These are phyloP conservation scores for Hymenoscyphus infarciens DNA, from an alignment of 2,329 filamentous ascomycete species.

Conservation along the genomic window DNA sequence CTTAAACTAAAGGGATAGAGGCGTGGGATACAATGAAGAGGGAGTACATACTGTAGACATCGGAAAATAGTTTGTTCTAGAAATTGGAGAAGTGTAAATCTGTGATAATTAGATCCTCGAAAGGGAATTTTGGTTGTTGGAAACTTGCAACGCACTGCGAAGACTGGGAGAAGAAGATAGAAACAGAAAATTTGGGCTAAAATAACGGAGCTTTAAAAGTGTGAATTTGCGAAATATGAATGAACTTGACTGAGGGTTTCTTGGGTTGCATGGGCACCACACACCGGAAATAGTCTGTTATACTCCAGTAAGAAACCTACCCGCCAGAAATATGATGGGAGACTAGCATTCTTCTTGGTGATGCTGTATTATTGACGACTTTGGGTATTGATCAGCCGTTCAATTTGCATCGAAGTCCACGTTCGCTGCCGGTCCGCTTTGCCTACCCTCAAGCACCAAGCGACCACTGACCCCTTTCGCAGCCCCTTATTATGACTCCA, in stretches of 20 bases:
- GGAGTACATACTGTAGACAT: background rate
- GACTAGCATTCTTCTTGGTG: background rate
- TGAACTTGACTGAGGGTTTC: background rate
- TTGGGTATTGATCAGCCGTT: background rate
- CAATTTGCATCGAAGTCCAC: background rate
- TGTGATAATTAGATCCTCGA: background rate
- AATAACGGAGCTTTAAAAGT: background rate
- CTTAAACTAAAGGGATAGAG: background rate
- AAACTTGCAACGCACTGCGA: background rate
- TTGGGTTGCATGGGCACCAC: background rate
- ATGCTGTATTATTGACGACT: background rate
- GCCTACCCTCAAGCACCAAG: background rate
- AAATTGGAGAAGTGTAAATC: background rate
- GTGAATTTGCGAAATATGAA: background rate
- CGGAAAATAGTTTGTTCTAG: background rate
- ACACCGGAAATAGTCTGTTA: background rate
- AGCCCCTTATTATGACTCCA: background rate
- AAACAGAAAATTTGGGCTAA: background rate
- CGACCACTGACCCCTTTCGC: background rate
- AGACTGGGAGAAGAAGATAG: background rate
- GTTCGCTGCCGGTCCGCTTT: background rate
- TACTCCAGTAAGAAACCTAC: background rate
- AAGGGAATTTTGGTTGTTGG: background rate
- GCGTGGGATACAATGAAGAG: background rate
- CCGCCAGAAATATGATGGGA: background rate